phyloP scores from a whole-genome alignment of 768 basidiomycete species.

The Podaxis sp. region DNA sequence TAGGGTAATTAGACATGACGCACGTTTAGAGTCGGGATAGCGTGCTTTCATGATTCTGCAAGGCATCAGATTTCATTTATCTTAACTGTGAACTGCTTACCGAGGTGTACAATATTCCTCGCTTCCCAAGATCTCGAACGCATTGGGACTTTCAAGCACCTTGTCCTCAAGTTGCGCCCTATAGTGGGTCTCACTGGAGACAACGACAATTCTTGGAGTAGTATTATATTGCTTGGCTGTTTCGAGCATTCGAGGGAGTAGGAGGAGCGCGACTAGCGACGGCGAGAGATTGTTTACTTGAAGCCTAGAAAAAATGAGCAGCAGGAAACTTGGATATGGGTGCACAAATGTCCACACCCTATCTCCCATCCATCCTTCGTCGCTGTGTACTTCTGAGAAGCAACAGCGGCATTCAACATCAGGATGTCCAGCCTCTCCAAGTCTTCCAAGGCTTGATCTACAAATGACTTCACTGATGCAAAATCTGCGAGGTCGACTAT shows the following conservation, averaged over 20 bases:
- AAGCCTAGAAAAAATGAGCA: slow-evolving; percentile 26
- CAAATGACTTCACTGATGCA: slow-evolving; percentile 36
- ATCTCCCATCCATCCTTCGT: too few relatives aligned
- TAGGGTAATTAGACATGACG: too few relatives aligned
- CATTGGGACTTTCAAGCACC: slow-evolving; percentile 21
- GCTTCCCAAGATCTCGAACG: slow-evolving; percentile 28
- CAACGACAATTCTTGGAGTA: slow-evolving; percentile 34
- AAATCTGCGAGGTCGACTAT: slow-evolving; percentile 38
- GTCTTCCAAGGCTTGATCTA: slow-evolving; percentile 30
- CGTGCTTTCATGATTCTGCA: too few relatives aligned
- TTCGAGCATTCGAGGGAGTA: slow-evolving; percentile 39
- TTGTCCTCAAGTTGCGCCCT: slow-evolving; percentile 22
- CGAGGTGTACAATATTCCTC: slow-evolving; percentile 25
- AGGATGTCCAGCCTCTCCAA: slow-evolving; percentile 40
- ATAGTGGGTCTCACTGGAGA: slow-evolving; percentile 40
- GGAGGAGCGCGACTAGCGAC: slow-evolving; percentile 34
- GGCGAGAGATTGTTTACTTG: slow-evolving; percentile 45
- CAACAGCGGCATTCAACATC: slow-evolving; percentile 42
- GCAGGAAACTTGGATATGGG: too few relatives aligned
- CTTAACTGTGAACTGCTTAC: too few relatives aligned
- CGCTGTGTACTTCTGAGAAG: background rate
- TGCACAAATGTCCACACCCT: too few relatives aligned
- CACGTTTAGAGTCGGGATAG: too few relatives aligned
- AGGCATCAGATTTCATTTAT: too few relatives aligned
- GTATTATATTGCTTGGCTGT: slow-evolving; percentile 28